phyloP scores from a whole-genome alignment of 352 stramenopile species.

The Phytophthora agathidicida region DNA sequence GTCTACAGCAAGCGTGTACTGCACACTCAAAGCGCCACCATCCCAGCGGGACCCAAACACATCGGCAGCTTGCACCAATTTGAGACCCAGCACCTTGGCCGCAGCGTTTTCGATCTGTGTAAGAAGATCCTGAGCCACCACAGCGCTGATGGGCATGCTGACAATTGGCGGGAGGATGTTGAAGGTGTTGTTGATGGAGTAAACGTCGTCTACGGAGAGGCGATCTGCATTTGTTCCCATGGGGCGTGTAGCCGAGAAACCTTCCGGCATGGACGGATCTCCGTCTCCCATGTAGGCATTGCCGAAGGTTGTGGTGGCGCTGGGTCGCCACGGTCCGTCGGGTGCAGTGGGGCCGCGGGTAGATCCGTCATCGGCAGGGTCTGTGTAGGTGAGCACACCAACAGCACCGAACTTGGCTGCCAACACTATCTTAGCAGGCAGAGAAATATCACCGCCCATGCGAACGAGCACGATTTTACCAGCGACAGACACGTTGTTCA shows the following conservation, averaged over 20 bases:
- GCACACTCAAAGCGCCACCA: slow-evolving; percentile 30
- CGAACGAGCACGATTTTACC: slow-evolving; percentile 68
- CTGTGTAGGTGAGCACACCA: slow-evolving; percentile 81
- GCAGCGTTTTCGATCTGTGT: slow-evolving; percentile 22
- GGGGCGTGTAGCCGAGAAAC: slow-evolving; percentile 50
- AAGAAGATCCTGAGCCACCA: slow-evolving; percentile 60
- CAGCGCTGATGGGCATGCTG: slow-evolving; percentile 75
- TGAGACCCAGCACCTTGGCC: slow-evolving; percentile 14
- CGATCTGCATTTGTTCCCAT: slow-evolving; percentile 52
- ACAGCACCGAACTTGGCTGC: slow-evolving; percentile 63
- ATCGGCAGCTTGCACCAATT: slow-evolving; percentile 34
- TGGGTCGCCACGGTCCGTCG: slow-evolving; percentile 72
- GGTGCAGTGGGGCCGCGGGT: slow-evolving; percentile 58
- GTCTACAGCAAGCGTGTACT: slow-evolving; percentile 38
- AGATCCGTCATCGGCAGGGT: slow-evolving; percentile 68
- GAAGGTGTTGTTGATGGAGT: slow-evolving; percentile 83
- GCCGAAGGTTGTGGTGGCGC: slow-evolving; percentile 59
- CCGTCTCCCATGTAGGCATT: slow-evolving; percentile 88
- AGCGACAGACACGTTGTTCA: slow-evolving; percentile 54
- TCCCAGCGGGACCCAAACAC: slow-evolving; percentile 52
- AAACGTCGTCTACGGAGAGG: slow-evolving; percentile 78
- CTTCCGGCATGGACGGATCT: slow-evolving; percentile 78
- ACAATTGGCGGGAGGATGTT: slow-evolving; percentile 77
- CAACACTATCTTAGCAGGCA: slow-evolving; percentile 75
- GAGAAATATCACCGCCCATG: slow-evolving; percentile 66